Evolutionary conservation across 768 basidiomycete genomes (phyloP).

Genomic region (Coprinopsis marcescibilis): DNA sequence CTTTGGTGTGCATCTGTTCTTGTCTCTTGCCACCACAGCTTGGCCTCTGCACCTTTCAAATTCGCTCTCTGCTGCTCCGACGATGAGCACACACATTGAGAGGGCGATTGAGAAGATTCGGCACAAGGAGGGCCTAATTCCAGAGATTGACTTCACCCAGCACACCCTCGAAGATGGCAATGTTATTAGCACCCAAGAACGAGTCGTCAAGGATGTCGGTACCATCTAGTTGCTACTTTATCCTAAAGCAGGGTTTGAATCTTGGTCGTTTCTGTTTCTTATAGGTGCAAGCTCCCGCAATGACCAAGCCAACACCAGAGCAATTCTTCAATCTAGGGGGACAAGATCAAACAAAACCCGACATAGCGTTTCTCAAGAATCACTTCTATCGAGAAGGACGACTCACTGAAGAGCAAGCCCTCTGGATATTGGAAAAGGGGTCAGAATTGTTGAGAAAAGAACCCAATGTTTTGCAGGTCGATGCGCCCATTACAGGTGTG

Average conservation of each 20-base stretch:
- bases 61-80: slow-evolving; percentile 12
- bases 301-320: slow-evolving; percentile 83
- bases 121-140: slow-evolving; percentile 42
- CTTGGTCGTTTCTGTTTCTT: too few relatives aligned
- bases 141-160: slow-evolving; percentile 84
- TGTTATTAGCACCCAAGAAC: slow-evolving; percentile 87
- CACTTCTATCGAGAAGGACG: slow-evolving; percentile 98
- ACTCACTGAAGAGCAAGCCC: slow-evolving; percentile 88
- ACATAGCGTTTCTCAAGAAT: slow-evolving; percentile 95
- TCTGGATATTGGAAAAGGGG: slow-evolving; percentile 89
- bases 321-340: slow-evolving; percentile 79
- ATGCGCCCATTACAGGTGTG: slow-evolving; percentile 95
- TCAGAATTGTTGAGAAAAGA: slow-evolving; percentile 79
- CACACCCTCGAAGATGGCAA: slow-evolving; percentile 91
- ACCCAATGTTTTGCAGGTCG: slow-evolving; percentile 87
- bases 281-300: slow-evolving; percentile 97
- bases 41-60: slow-evolving; percentile 1
- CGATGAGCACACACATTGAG: slow-evolving; percentile 52
- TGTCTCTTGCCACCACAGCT: slow-evolving; percentile 10
- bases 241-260: slow-evolving; percentile 6
- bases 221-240: background rate
- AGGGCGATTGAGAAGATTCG: slow-evolving; percentile 65
- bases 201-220: slow-evolving; percentile 92
- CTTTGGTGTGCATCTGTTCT: background rate
- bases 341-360: slow-evolving; percentile 84